Base-by-base conservation (phyloP, 208 protist genomes). In the Angomonas desouzai region DNA sequence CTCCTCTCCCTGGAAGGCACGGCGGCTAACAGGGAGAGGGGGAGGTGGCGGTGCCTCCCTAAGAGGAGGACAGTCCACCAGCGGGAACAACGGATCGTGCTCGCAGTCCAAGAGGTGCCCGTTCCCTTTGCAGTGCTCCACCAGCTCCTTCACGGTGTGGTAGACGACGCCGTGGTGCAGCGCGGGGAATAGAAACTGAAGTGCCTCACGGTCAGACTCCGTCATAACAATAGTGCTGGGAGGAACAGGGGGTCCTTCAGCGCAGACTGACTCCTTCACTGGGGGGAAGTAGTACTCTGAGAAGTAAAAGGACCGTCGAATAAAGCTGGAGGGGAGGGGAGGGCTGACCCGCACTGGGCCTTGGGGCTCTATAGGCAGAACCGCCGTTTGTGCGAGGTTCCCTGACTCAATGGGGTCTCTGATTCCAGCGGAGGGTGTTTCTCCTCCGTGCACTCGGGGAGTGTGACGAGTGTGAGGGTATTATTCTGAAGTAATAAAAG, bases 71-170 rank as follows among this genome's bases (percentile, higher is more conserved):
- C 22, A n/a, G 7, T 48, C 61, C 48, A 64, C 61, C 33, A 88
- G 68, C 11, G 79, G 72, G 6, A 83, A 60, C 10, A 89, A 65
- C 3, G 86, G 82, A 33, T 65, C 66, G 22, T 68, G 29, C 45
- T 88, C 83, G 58, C 87, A 93, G 51, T 81, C 58, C 20, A 93
- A 58, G 29, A 84, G 59, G 47, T 93, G 87, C 1, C 74, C 75
- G 18, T 85, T 68, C 34, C 74, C 73, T 33, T 66, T 64, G 62
- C 75, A 90, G 70, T 93, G 87, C 20, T 70, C 55, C 11, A 76
- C 69, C 55, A 90, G 88, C 0, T 60, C 76, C 25, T 71, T 61
- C 22, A 70, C 60, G 10, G 70, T 79, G 32, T 34, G 28, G 56
- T 81, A 93, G 66, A 83, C 74, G 22, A 38, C 48, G 3, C 71